A percentile compares a stretch with the other conserved stretches of the same genome.
phyloP scores from a whole-genome alignment of 352 stramenopile species.

The Phytopythium helicoides region DNA sequence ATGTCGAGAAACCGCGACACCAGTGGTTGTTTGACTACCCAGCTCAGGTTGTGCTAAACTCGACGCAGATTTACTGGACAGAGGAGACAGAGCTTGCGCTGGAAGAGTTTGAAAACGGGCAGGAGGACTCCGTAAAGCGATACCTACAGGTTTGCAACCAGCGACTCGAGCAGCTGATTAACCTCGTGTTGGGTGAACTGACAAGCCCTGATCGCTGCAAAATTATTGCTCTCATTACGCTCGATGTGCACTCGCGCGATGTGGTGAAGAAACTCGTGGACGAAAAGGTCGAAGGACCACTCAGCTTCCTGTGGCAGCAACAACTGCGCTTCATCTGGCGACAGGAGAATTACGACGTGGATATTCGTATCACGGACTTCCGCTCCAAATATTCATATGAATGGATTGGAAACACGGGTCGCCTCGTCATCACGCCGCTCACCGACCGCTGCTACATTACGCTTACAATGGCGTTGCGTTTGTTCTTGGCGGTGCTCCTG shows the following conservation, averaged over 20 bases:
- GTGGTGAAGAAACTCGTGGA: slow-evolving; percentile 90
- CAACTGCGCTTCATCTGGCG: slow-evolving; percentile 89
- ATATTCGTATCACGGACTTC: slow-evolving; percentile 97
- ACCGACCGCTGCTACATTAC: slow-evolving; percentile 98
- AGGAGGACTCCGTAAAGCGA: slow-evolving; percentile 85
- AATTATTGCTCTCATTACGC: slow-evolving; percentile 95
- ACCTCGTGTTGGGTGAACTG: slow-evolving; percentile 88
- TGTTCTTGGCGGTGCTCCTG: slow-evolving; percentile 96
- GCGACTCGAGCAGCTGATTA: slow-evolving; percentile 90
- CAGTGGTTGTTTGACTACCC: slow-evolving; percentile 98
- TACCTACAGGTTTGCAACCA: slow-evolving; percentile 81
- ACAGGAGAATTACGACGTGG: slow-evolving; percentile 94
- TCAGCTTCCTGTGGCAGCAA: slow-evolving; percentile 89
- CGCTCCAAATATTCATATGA: slow-evolving; percentile 92
- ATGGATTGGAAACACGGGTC: slow-evolving; percentile 88
- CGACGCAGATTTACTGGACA: slow-evolving; percentile 94
- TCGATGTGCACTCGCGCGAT: slow-evolving; percentile 95
- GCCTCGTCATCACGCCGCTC: slow-evolving; percentile 94
- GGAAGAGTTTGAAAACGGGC: slow-evolving; percentile 86
- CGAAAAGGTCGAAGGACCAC: slow-evolving; percentile 84
- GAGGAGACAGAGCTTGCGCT: slow-evolving; percentile 94
- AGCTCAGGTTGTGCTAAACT: slow-evolving; percentile 85
- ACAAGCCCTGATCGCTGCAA: slow-evolving; percentile 91
- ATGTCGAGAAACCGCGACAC: slow-evolving; percentile 95
- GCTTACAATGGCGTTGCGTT: slow-evolving; percentile 93